These are phyloP conservation scores for Entonaema liquescens DNA, from an alignment of 495 filamentous ascomycete species.

Conservation along the genomic window DNA sequence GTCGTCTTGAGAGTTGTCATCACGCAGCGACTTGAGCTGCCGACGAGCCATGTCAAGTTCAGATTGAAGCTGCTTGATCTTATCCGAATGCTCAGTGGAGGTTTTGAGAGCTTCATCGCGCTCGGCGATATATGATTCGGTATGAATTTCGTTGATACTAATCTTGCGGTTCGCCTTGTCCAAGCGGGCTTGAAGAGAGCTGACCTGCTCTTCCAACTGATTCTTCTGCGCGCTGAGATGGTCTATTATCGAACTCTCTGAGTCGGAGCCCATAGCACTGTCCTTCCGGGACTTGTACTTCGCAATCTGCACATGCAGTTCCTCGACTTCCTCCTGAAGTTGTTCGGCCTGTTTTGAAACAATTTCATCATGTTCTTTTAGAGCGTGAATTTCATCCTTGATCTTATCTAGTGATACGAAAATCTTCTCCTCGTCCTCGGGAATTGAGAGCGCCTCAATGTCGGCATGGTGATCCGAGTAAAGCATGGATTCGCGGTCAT, in stretches of 20 bases:
- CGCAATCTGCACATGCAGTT: slow-evolving; percentile 54
- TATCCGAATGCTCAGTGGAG: slow-evolving; percentile 52
- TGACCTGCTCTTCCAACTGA: slow-evolving; percentile 55
- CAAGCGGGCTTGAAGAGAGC: slow-evolving; percentile 51
- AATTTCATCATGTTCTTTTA: slow-evolving; percentile 60
- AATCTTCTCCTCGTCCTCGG: slow-evolving; percentile 59
- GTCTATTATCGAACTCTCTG: slow-evolving; percentile 51
- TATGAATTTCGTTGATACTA: slow-evolving; percentile 57
- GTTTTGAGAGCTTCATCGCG: slow-evolving; percentile 57
- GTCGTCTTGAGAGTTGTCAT: slow-evolving; percentile 15
- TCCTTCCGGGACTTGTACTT: slow-evolving; percentile 52
- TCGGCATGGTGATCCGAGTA: slow-evolving; percentile 48
- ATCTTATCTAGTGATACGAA: slow-evolving; percentile 65
- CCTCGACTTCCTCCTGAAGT: slow-evolving; percentile 55
- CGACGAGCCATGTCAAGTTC: slow-evolving; percentile 52
- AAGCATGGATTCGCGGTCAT: slow-evolving; percentile 43
- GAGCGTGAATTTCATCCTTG: slow-evolving; percentile 58
- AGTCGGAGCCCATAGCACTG: slow-evolving; percentile 58
- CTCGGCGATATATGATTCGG: slow-evolving; percentile 54
- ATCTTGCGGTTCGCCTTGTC: slow-evolving; percentile 58
- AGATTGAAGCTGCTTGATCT: slow-evolving; percentile 54
- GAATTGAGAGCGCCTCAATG: slow-evolving; percentile 50
- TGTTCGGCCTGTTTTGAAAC: slow-evolving; percentile 58
- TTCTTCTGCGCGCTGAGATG: slow-evolving; percentile 47
- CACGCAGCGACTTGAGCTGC: slow-evolving; percentile 45